Evolutionary conservation across 495 filamentous ascomycete genomes (phyloP), one percentile per base, ranked within the genome.

Genomic region (Penicillium atrosanguineum): DNA sequence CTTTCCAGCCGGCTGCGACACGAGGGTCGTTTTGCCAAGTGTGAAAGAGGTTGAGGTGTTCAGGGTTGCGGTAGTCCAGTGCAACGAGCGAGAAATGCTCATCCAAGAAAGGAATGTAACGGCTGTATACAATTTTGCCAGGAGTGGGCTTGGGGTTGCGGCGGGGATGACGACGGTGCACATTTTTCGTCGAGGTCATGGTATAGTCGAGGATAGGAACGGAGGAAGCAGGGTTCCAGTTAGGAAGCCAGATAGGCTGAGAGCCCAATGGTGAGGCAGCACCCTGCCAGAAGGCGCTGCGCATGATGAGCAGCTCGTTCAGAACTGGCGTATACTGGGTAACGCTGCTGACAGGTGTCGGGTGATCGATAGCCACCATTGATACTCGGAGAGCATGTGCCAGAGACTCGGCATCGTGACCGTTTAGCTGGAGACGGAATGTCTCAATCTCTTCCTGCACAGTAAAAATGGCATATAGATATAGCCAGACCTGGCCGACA

Each of bases 11-110:
- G 56, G 80, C 74, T 6, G 83, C 83, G 2, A 87, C 83, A 29
- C 84, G 79, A 37, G 83, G 83, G 62, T 87, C 83, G 63, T 86
- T 87, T 63, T 86, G 82, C 83, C 84, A 87, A 15, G 53, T 72
- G 62, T 87, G 75, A 69, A 87, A 87, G 16, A 86, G 69, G 7
- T 70, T 63, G 34, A 86, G 62, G 59, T 87, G 83, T 50, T 72
- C 69, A 1, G 63, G 50, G 50, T 83, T 67, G 21, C 64, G 41
- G 53, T 74, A 77, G 60, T 87, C 80, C 7, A 86, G 64, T 25
- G 79, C 82, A 20, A 79, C 73, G 69, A 87, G 79, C 43, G 79
- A 83, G 59, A 86, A 87, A 50, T 74, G 79, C 71, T 86, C 84
- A 28, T 77, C 64, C 14, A 87, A 70, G 52, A 84, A 78, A 21